Evolutionary conservation across 345 rosid genomes (phyloP), one percentile per base, ranked within the genome.

Genomic region (Microthlaspi erraticum): DNA sequence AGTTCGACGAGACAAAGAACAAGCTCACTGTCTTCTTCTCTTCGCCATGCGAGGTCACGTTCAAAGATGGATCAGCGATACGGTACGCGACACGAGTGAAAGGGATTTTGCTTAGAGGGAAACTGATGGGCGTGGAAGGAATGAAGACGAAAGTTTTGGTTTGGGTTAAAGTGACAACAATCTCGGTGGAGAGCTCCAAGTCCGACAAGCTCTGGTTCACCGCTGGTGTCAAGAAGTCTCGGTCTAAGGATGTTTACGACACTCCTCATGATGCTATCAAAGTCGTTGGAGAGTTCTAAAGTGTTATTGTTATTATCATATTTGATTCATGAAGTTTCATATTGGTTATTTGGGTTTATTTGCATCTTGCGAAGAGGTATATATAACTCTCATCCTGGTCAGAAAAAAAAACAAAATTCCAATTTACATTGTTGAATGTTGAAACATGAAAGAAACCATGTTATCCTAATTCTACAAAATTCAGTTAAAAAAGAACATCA

Each of bases 121-220:
- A 89, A 82, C 80, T 93, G 60, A 79, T 87, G 45, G 79, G 82
- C 3, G 89, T 91, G 0, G 99, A 94, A 79, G 99, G 99, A 48
- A 88, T 91, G 95, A 94, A 94, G 87, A 94, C 97, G 2, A 91
- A 94, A 81, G 88, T 88, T 32, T 83, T 94, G 2, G 96, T 94
- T 7, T 91, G 96, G 97, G 96, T 89, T 41, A 91, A 94, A 80
- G 86, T 94, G 56, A 86, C 99, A 5, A 75, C 83, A 16, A 76
- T 94, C n/a, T 66, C 95, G 2, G 82, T 88, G 0, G 99, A 89
- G 76, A 77, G 87, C 72, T 83, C 72, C 34, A 91, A 89, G 69
- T 89, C 99, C 2, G 97, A 94, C 74, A 94, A 91, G 84, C 83
- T 94, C 3, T 94, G 97, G 93, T 89, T 94, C 60, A 89, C 96